Evolutionary conservation across 805 yeast species (phyloP).

Genomic region (Ogataea dorogensis): DNA sequence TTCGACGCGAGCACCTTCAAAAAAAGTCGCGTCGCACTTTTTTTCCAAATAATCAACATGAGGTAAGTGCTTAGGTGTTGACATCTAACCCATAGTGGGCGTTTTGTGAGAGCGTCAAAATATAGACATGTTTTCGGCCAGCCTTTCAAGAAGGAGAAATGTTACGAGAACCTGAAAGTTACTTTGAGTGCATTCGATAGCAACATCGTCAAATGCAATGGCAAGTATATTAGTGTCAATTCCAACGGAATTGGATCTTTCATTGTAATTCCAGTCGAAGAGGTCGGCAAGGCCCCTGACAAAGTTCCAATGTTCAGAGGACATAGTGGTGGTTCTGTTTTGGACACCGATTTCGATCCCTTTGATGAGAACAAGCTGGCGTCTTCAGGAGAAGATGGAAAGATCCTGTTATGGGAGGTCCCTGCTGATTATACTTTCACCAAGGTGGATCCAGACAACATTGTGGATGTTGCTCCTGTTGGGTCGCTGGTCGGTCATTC

Average conservation of each 20-base stretch:
- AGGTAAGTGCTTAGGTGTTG: constrained; percentile 23
- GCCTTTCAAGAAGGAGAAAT: constrained; percentile 65
- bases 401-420: constrained; percentile 81
- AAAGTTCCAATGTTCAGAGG: constrained; percentile 92
- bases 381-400: constrained; percentile 79
- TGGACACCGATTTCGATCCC: constrained; percentile 95
- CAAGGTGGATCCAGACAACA: constrained; percentile 50
- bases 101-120: constrained; percentile 94
- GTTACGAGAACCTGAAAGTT: constrained; percentile 71
- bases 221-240: constrained; percentile 79
- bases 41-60: constrained; percentile 12
- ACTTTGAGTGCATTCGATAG: constrained; percentile 97
- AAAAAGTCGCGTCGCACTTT: constrained; percentile 1
- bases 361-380: constrained; percentile 73
- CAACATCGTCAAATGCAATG: constrained; percentile 81
- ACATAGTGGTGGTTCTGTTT: constrained; percentile 91
- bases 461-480: constrained; percentile 66
- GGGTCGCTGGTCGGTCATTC: constrained; percentile 80
- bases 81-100: constrained; percentile 50
- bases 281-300: constrained; percentile 92
- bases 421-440: constrained; percentile 79
- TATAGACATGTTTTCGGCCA: constrained; percentile 97
- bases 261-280: constrained; percentile 84
- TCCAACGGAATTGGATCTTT: constrained; percentile 98
- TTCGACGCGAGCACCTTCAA: constrained; percentile 5